Percentiles rank a stretch among this genome's conserved stretches.
These are phyloP conservation scores for Metschnikowia koreensis DNA, from an alignment of 805 yeast species.

Conservation along the genomic window DNA sequence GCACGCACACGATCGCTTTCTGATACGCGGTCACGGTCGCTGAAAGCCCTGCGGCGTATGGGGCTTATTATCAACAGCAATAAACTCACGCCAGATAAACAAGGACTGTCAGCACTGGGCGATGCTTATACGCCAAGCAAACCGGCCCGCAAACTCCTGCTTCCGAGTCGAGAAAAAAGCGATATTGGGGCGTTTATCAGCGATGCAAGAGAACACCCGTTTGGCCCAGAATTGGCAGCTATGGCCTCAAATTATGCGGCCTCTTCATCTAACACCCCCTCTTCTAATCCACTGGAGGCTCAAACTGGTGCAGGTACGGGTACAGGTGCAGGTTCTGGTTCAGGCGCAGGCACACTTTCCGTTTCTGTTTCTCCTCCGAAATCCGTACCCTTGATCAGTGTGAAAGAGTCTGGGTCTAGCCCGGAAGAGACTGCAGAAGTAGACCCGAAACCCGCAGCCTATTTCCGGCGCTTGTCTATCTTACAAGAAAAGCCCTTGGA, in stretches of 20 bases:
- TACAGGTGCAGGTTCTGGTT: background rate
- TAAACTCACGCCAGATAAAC: conserved; percentile 15
- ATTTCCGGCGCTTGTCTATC: conserved; percentile 63
- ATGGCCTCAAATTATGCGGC: background rate
- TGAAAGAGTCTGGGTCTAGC: background rate
- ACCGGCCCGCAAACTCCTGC: conserved; percentile 16
- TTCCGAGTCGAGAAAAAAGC: conserved; percentile 6
- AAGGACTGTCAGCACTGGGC: background rate
- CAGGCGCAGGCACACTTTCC: no score
- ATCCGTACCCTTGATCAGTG: background rate
- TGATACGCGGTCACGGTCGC: conserved; percentile 43
- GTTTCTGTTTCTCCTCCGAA: background rate
- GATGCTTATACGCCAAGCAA: conserved; percentile 15
- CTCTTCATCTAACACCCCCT: background rate
- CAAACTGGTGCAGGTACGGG: no score
- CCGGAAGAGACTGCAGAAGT: conserved; percentile 24
- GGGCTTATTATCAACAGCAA: conserved; percentile 60
- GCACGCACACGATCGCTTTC: conserved; percentile 32
- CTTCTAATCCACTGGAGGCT: no score
- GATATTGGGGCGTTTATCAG: background rate
- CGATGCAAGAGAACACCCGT: background rate
- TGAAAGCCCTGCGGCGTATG: conserved; percentile 74
- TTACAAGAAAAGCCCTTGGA: conserved; percentile 51
- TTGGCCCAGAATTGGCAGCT: conserved; percentile 24
- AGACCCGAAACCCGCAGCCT: conserved; percentile 57